Percentiles rank a stretch among this genome's conserved stretches.
Evolutionary conservation across 176 grass and related monocot genomes (phyloP).

Genomic region (Paspalum vaginatum): DNA sequence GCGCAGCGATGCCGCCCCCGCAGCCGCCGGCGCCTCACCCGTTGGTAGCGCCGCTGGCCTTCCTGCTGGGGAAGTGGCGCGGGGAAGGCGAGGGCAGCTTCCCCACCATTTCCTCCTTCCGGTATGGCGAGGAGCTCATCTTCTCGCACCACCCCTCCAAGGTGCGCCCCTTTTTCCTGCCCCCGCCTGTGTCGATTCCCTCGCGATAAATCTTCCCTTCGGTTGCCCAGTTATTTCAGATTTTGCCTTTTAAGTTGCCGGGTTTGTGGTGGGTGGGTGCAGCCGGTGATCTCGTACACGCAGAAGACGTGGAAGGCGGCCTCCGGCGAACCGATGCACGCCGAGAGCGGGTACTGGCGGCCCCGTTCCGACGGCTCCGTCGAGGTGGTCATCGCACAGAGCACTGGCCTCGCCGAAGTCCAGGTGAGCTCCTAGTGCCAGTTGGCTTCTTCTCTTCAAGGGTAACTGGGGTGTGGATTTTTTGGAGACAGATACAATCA

Average conservation of each 20-base stretch:
- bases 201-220: background rate
- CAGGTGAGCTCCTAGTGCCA: slow-evolving; percentile 50
- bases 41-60: slow-evolving; percentile 61
- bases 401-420: slow-evolving; percentile 80
- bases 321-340: slow-evolving; percentile 86
- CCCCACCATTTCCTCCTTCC: slow-evolving; percentile 82
- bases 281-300: slow-evolving; percentile 90
- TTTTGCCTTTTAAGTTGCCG: background rate
- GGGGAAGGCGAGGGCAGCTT: slow-evolving; percentile 81
- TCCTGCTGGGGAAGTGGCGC: slow-evolving; percentile 75
- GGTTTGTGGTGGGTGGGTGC: background rate
- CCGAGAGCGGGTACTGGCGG: slow-evolving; percentile 94
- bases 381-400: slow-evolving; percentile 86
- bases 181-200: background rate
- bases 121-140: slow-evolving; percentile 91
- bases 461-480: background rate
- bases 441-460: background rate
- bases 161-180: slow-evolving; percentile 24
- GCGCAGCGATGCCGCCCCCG: slow-evolving; percentile 24
- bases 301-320: slow-evolving; percentile 84
- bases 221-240: slow-evolving; percentile 6
- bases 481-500: background rate
- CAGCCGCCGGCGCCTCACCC: slow-evolving; percentile 60
- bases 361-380: slow-evolving; percentile 64
- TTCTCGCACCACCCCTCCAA: slow-evolving; percentile 90